These are phyloP conservation scores for Rhynchosporium secalis DNA, from an alignment of 2,329 filamentous ascomycete species.

Conservation along the genomic window DNA sequence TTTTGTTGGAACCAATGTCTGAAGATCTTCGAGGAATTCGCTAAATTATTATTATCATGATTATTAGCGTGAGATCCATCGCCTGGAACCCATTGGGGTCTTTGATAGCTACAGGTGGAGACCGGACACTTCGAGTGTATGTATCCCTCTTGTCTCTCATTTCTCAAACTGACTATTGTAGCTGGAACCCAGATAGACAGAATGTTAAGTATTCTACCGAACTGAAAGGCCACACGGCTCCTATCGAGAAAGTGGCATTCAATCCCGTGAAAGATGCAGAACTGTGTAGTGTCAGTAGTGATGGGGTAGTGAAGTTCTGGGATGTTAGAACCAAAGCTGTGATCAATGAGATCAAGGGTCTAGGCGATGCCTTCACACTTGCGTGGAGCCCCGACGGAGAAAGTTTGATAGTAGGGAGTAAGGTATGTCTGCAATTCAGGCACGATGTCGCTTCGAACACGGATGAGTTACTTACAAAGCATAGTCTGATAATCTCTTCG, in stretches of 20 bases:
- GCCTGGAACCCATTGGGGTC: conserved; percentile 87
- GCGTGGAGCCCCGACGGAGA: conserved; percentile 73
- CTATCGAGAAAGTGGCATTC: conserved; percentile 75
- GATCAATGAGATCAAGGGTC: conserved; percentile 66
- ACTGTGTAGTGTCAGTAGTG: conserved; percentile 71
- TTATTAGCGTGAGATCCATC: conserved; percentile 68
- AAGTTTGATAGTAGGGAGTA: conserved; percentile 70
- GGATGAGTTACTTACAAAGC: not conserved
- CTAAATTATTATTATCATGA: conserved; percentile 11
- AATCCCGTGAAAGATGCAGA: conserved; percentile 76
- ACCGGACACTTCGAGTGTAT: conserved; percentile 67
- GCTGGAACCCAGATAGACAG: conserved; percentile 76
- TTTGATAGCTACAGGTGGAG: conserved; percentile 77
- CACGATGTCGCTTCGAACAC: not conserved
- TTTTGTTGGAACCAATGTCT: no score
- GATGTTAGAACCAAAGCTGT: conserved; percentile 73
- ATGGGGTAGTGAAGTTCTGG: conserved; percentile 78
- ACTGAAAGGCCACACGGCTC: conserved; percentile 64
- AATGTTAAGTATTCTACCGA: conserved; percentile 75
- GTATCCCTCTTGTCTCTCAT: conserved; percentile 4
- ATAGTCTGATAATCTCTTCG: conserved; percentile 61
- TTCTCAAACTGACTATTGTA: conserved; percentile 15
- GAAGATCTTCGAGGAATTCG: not conserved
- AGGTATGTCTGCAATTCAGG: conserved; percentile 51
- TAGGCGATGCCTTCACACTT: conserved; percentile 68